Evolutionary conservation across 805 yeast species (phyloP).

Genomic region (Teunomyces cretensis): DNA sequence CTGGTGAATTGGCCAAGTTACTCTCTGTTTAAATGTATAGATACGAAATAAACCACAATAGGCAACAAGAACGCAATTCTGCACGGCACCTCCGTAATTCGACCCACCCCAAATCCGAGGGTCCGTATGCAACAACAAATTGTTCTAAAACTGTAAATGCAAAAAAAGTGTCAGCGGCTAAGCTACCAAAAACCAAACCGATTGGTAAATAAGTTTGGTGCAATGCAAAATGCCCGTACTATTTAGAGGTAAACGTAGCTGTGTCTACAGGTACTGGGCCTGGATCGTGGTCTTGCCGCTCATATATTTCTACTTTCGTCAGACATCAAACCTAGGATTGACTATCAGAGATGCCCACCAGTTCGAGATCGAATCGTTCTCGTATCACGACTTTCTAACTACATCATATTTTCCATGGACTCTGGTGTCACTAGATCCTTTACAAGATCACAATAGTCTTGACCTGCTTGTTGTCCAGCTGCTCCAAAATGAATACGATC

Average conservation of each 20-base stretch:
- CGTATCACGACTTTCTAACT: neutral
- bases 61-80: neutral
- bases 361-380: neutral
- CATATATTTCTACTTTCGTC: neutral
- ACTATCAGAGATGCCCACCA: slow-evolving; percentile 1
- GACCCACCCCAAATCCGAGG: too few relatives aligned
- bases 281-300: neutral
- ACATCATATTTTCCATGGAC: neutral
- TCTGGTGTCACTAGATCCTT: neutral
- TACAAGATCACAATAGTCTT: neutral
- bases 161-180: neutral
- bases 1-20: slow-evolving; percentile 20
- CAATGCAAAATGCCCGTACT: too few relatives aligned
- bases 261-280: neutral
- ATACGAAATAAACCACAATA: neutral
- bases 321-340: slow-evolving; percentile 1
- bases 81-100: neutral
- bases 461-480: neutral
- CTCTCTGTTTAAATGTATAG: neutral
- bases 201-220: neutral
- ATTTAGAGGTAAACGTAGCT: neutral
- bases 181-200: neutral
- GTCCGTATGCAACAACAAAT: too few relatives aligned
- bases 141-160: too few relatives aligned
- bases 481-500: slow-evolving; percentile 21